Conservation (phyloP, 2,329 filamentous ascomycete genomes). For the Cladosporium sp. region DNA sequence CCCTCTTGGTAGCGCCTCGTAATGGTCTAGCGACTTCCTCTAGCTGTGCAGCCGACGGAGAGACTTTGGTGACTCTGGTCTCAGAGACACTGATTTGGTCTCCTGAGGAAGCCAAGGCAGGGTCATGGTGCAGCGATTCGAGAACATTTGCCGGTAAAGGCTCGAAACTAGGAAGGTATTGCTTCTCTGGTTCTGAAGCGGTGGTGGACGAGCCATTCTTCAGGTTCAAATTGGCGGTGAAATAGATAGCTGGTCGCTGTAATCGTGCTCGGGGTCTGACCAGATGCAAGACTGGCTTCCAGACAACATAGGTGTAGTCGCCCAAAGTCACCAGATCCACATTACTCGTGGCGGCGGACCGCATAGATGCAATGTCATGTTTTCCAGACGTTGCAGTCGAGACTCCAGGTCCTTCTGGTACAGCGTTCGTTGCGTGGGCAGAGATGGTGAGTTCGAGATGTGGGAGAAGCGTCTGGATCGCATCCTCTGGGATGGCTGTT, state of each 20-base stretch:
- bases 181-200: slow-evolving; percentile 54
- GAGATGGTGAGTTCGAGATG: slow-evolving; percentile 25
- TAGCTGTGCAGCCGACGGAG: slow-evolving; percentile 58
- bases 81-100: slow-evolving; percentile 64
- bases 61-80: slow-evolving; percentile 68
- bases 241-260: slow-evolving; percentile 62
- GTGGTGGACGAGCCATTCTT: slow-evolving; percentile 31
- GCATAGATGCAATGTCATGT: slow-evolving; percentile 25
- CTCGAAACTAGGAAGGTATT: slow-evolving; percentile 66
- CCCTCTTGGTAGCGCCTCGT: slow-evolving; percentile 58
- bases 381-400: slow-evolving; percentile 27
- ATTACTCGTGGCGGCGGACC: slow-evolving; percentile 12
- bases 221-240: slow-evolving; percentile 39
- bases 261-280: slow-evolving; percentile 54
- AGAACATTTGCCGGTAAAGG: slow-evolving; percentile 73
- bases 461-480: slow-evolving; percentile 21
- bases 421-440: slow-evolving; percentile 31
- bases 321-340: slow-evolving; percentile 19
- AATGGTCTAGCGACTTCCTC: slow-evolving; percentile 62
- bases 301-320: slow-evolving; percentile 25
- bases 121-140: slow-evolving; percentile 65
- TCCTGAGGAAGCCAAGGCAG: slow-evolving; percentile 52
- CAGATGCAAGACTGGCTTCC: slow-evolving; percentile 26
- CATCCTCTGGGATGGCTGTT: slow-evolving; percentile 18
- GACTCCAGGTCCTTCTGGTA: slow-evolving; percentile 26